Evolutionary conservation across 1,139 yeast genomes (phyloP).

Genomic region (Saccharomycopsis hybrid): DNA sequence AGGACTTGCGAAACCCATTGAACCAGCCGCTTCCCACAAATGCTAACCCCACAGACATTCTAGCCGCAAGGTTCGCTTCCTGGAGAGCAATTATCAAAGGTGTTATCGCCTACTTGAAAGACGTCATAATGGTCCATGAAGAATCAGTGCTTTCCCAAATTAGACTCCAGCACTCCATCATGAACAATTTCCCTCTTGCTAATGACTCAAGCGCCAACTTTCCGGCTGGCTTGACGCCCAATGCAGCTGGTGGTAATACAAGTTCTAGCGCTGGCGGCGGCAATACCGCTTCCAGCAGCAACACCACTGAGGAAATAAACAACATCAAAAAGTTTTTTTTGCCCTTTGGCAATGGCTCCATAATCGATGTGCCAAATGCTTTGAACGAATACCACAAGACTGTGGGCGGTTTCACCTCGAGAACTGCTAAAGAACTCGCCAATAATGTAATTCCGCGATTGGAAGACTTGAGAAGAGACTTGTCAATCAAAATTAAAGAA

Average conservation of each 20-base stretch:
- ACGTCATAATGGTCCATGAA: slow-evolving; percentile 79
- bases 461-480: slow-evolving; percentile 78
- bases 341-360: slow-evolving; percentile 74
- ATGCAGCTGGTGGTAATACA: not conserved
- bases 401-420: slow-evolving; percentile 58
- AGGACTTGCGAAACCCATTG: slow-evolving; percentile 35
- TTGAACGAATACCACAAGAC: slow-evolving; percentile 69
- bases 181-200: slow-evolving; percentile 41
- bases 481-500: slow-evolving; percentile 79
- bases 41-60: slow-evolving; percentile 76
- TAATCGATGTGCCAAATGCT: slow-evolving; percentile 75
- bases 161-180: slow-evolving; percentile 73
- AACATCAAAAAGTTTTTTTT: slow-evolving; percentile 46
- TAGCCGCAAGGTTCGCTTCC: slow-evolving; percentile 76
- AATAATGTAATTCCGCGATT: slow-evolving; percentile 70
- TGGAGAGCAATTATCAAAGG: slow-evolving; percentile 82
- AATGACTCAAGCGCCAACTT: slow-evolving; percentile 12
- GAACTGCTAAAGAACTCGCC: slow-evolving; percentile 66
- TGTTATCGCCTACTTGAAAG: slow-evolving; percentile 66
- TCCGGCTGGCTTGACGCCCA: not conserved
- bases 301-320: slow-evolving; percentile 27
- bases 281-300: slow-evolving; percentile 2
- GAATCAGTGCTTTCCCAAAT: slow-evolving; percentile 80
- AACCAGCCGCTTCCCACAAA: slow-evolving; percentile 42
- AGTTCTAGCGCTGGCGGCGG: not conserved